Base-by-base conservation (phyloP, 495 filamentous ascomycete species). In the Haplographium delicatum region DNA sequence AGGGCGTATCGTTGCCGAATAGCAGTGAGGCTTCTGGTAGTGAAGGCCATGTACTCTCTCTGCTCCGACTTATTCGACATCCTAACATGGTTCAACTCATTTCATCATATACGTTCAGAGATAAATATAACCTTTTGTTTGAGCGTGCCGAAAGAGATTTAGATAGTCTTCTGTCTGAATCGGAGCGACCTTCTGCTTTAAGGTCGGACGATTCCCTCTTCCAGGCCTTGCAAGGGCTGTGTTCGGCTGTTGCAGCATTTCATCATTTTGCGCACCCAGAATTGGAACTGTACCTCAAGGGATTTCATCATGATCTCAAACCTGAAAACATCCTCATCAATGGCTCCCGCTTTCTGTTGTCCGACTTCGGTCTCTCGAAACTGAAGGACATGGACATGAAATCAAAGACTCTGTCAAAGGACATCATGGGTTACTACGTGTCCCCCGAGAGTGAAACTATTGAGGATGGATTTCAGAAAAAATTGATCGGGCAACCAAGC, bases 291-390 rank as follows among this genome's bases (percentile, higher is more conserved):
- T 31, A 45, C 18, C 1, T 23, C 3, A 44, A 55, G 41, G 50
- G 43, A 16, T 54, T 44, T 19, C 50, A 58, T 26, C 43, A 54
- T 27, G 49, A 57, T 47, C 38, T 58, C 2, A 50, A 50, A 20
- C 50, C 50, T n/a, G 7, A 22, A 25, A 58, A 58, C 11, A 58
- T 58, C 11, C 31, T 58, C 7, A 20, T 49, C 18, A 24, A 23
- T 6, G 11, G 24, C n/a, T 37, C 11, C 15, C 19, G 19, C 3
- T 55, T 54, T 1, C 23, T 54, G 2, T 45, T 54, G 10, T 18
- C 44, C 13, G 50, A 58, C 20, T 49, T 49, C 28, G 46, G 46
- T 2, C 46, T 49, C 8, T 49, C 46, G 10, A 4, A 13, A 16
- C 20, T 46, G 24, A 19, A 53, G 35, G 10, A 38, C 28, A 16